Evolutionary conservation across 352 stramenopile species (phyloP).

Genomic region (Phytophthora sp.): DNA sequence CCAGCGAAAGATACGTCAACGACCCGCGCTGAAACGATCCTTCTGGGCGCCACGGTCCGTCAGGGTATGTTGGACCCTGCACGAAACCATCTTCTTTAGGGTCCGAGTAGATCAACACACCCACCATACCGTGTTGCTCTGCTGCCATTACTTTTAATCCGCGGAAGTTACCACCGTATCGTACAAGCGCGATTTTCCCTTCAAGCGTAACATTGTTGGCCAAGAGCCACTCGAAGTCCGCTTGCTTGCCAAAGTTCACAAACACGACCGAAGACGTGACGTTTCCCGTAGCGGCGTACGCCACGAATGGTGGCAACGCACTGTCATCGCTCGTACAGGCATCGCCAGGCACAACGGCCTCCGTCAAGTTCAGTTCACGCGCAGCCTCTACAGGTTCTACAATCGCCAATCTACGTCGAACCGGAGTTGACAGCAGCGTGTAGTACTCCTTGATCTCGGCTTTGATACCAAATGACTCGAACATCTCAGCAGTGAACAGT

Average conservation of each 20-base stretch:
- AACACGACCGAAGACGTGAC: constrained; percentile 76
- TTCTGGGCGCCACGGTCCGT: constrained; percentile 31
- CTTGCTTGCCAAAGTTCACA: constrained; percentile 81
- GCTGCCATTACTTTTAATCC: constrained; percentile 74
- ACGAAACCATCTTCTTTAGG: constrained; percentile 73
- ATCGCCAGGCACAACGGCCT: constrained; percentile 66
- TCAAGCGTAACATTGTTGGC: constrained; percentile 51
- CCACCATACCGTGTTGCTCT: constrained; percentile 58
- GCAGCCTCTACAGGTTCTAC: constrained; percentile 35
- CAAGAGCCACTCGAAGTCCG: constrained; percentile 72
- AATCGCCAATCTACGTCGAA: constrained; percentile 43
- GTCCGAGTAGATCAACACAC: constrained; percentile 79
- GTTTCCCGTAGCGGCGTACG: constrained; percentile 76
- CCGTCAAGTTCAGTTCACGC: constrained; percentile 56
- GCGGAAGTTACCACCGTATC: constrained; percentile 67
- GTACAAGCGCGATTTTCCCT: constrained; percentile 68
- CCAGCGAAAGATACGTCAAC: constrained; percentile 67
- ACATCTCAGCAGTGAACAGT: constrained; percentile 22
- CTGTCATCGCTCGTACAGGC: constrained; percentile 52
- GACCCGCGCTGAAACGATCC: constrained; percentile 80
- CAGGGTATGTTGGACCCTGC: constrained; percentile 61
- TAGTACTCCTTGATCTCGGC: constrained; percentile 68
- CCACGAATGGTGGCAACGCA: constrained; percentile 78
- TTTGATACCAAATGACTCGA: constrained; percentile 45
- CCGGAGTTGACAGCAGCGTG: constrained; percentile 74